phyloP scores from a whole-genome alignment of 2,329 filamentous ascomycete species.

The Epichloe gansuensis region DNA sequence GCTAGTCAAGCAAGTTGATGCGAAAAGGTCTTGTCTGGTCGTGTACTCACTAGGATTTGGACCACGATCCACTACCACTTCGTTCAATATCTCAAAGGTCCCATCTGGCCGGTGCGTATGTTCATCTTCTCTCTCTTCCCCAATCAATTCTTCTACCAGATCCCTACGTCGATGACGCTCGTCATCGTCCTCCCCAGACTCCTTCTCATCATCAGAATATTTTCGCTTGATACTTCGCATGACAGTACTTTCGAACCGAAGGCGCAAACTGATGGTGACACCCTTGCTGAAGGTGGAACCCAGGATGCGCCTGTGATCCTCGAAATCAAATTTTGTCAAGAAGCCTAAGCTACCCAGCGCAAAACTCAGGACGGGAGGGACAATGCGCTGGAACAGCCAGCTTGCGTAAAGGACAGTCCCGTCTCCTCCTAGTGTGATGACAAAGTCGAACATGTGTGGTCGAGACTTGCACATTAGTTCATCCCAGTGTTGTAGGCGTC shows the following conservation, averaged over 20 bases:
- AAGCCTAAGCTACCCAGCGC: slow-evolving; percentile 86
- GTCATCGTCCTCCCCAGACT: slow-evolving; percentile 24
- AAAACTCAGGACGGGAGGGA: slow-evolving; percentile 87
- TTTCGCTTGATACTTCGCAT: slow-evolving; percentile 60
- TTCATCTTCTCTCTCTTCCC: slow-evolving; percentile 70
- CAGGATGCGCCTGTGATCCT: slow-evolving; percentile 56
- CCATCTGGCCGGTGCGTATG: slow-evolving; percentile 75
- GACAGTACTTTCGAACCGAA: slow-evolving; percentile 86
- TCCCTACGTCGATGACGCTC: slow-evolving; percentile 39
- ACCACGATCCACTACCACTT: slow-evolving; percentile 89
- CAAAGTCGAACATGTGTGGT: slow-evolving; percentile 86
- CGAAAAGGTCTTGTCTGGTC: too few species aligned
- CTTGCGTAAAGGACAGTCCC: slow-evolving; percentile 95
- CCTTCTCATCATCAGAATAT: slow-evolving; percentile 12
- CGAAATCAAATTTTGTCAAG: slow-evolving; percentile 91
- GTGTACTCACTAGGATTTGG: slow-evolving; percentile 68
- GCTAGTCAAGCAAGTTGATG: too few species aligned
- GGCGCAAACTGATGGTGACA: slow-evolving; percentile 72
- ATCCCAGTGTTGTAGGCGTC: slow-evolving; percentile 70
- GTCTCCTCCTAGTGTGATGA: slow-evolving; percentile 83
- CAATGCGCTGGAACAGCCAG: slow-evolving; percentile 92
- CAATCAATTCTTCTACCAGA: slow-evolving; percentile 80
- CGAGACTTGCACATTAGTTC: slow-evolving; percentile 61
- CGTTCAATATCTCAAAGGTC: slow-evolving; percentile 85
- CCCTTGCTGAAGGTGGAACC: slow-evolving; percentile 64